These are phyloP conservation scores for Pneumocystis canis DNA, from an alignment of 1,139 yeast species.

Conservation along the genomic window DNA sequence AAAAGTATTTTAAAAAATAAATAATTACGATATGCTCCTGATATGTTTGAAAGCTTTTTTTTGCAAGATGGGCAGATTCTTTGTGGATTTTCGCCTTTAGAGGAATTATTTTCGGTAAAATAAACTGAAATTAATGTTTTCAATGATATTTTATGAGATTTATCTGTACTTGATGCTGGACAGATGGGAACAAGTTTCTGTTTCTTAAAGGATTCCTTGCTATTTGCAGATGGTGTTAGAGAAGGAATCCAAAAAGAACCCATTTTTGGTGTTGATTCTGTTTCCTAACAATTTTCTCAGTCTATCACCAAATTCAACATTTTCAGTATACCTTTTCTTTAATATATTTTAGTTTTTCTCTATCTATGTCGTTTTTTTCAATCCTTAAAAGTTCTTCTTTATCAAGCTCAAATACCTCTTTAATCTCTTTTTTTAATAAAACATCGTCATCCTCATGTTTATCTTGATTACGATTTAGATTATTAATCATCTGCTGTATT, in stretches of 20 bases:
- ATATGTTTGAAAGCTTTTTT: constrained; percentile 11
- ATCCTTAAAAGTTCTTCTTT: constrained; percentile 1
- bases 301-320: background rate
- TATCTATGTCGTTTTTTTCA: constrained; percentile 4
- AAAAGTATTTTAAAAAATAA: background rate
- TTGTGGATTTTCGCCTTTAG: background rate
- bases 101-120: constrained; percentile 5
- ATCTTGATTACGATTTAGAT: background rate
- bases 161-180: constrained; percentile 13
- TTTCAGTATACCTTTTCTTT: background rate
- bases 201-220: background rate
- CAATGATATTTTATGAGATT: constrained; percentile 13
- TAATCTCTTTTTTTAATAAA: background rate
- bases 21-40: constrained; percentile 13
- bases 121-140: constrained; percentile 11
- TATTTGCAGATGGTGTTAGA: constrained; percentile 7
- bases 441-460: background rate
- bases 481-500: background rate
- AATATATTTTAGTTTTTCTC: background rate
- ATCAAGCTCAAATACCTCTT: constrained; percentile 4
- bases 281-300: background rate
- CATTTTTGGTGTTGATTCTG: background rate
- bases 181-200: constrained; percentile 11
- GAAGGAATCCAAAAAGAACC: constrained; percentile 14
- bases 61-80: constrained; percentile 15